Base-by-base conservation (phyloP, 768 basidiomycete species). In the Scleroderma bovista region DNA sequence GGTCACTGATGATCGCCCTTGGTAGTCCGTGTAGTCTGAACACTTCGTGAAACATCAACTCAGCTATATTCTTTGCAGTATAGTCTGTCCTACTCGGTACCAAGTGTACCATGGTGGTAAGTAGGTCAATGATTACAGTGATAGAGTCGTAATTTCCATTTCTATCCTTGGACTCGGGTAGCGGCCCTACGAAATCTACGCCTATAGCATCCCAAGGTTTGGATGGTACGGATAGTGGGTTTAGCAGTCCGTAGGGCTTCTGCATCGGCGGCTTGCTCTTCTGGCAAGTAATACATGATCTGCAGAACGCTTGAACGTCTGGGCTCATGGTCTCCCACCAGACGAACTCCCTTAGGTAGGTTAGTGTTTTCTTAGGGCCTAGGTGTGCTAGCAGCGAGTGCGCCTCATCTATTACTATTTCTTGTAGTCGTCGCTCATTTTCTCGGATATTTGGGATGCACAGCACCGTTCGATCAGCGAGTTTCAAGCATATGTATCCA, bases 371-470 rank as follows among this genome's bases (percentile, higher is more conserved):
- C 10, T 16, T 38, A 0, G 56, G 31, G 1, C 72, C 70, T 1
- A 74, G 50, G 50, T 74, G 72, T 4, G 73, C 73, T 5, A 73
- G 47, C 0, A 73, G 19, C 0, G 66, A 71, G 42, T 74, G 72
- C 4, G 68, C 70, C 36, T 72, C 65, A 0, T 53, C 50, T 0
- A 74, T 70, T 0, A 72, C 29, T 0, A 71, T 60, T 50, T 74
- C 72, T 33, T 33, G 32, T 15, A 33, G 32, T 15, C 32, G 15
- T 15, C 32, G 15, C 15, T 33, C 32, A 33, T 15, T 15, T 33
- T 7, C 15, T 8, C 15, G 32, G 32, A 33, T 33, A 33, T 33
- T 15, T 33, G 32, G 32, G 32, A 33, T 15, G 15, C 32, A 33
- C 15, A 33, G 7, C 15, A 33, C 32, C 32, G 15, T 33, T 33